Base-by-base conservation (phyloP, 192 early-diverging fungal genomes). In the Rhizophagus clarus region DNA sequence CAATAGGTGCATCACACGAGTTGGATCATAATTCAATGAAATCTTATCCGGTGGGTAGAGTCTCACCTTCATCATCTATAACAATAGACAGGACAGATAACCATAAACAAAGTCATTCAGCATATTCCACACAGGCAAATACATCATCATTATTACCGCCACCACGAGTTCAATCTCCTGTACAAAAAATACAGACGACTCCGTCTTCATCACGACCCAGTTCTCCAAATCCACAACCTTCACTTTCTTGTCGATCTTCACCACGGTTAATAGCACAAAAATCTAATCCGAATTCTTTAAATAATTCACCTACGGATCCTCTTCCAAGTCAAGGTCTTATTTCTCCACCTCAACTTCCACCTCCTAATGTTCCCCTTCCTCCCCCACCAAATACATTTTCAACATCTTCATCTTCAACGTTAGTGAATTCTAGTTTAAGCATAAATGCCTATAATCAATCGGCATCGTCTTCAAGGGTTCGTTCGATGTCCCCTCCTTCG, bases 161-260 rank as follows among this genome's bases (percentile, higher is more conserved):
- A 32, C 73, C 73, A 60, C 45, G 73, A 24, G 22, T 74, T 60
- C 73, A 74, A 32, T 26, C 73, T 24, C 73, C 73, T 60, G 37
- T 61, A 60, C 73, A 60, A 71, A 40, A 42, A 40, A n/a, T 22
- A 42, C 3, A 32, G 17, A 74, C 45, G 0, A 17, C 47, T 40
- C 28, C 40, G 6, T 22, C 73, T 7, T 60, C 73, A 74, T 74
- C 73, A 29, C 31, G 10, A 31, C 51, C 71, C 7, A 72, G 24
- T 42, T 72, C 71, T 47, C 40, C 71, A 10, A 68, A 34, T 68
- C 11, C 10, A 68, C 15, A 31, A 31, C 28, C 64, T 67, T 26
- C 28, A 29, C 24, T 29, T 31, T 26, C 66, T 31, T 12, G 3
- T 15, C 66, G 32, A 34, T 31, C 70, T 24, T 42, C 42, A 24